Conservation (phyloP, 306 rosid species). For the Sophora flavescens region DNA sequence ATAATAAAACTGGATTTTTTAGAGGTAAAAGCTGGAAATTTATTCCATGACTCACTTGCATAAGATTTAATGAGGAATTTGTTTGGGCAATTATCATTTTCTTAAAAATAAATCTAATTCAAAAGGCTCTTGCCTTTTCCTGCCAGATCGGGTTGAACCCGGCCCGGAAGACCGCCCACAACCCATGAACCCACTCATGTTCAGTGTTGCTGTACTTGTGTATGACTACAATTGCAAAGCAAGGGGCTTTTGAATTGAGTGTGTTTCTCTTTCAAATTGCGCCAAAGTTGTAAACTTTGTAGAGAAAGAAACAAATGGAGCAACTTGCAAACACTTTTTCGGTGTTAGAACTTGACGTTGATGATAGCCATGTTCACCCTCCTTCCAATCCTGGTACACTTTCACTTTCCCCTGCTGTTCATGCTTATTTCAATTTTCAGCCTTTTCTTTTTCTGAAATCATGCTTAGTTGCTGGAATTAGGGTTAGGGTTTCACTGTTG, state of each 20-base stretch:
- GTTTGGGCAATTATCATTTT: no score
- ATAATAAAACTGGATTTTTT: no score
- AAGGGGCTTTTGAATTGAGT: neutral
- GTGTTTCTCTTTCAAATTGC: conserved; percentile 6
- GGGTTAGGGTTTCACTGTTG: conserved; percentile 49
- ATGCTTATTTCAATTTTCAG: neutral
- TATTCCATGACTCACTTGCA: no score
- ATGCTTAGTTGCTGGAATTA: neutral
- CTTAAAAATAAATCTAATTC: no score
- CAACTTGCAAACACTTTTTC: conserved; percentile 67
- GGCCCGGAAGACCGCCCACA: no score
- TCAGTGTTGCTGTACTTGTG: no score
- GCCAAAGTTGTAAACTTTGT: conserved; percentile 12
- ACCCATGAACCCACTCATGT: no score
- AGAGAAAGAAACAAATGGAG: conserved; percentile 54
- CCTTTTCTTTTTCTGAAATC: neutral
- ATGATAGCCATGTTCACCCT: conserved; percentile 51
- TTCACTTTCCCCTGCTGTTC: neutral
- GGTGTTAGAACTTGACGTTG: conserved; percentile 71
- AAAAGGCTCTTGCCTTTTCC: no score
- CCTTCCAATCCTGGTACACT: conserved; percentile 31
- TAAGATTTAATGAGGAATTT: no score
- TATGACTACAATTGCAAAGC: no score
- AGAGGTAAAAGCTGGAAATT: no score
- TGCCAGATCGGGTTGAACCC: no score